Conservation (phyloP, 495 filamentous ascomycete species). For the Penicillium simplicissimum region DNA sequence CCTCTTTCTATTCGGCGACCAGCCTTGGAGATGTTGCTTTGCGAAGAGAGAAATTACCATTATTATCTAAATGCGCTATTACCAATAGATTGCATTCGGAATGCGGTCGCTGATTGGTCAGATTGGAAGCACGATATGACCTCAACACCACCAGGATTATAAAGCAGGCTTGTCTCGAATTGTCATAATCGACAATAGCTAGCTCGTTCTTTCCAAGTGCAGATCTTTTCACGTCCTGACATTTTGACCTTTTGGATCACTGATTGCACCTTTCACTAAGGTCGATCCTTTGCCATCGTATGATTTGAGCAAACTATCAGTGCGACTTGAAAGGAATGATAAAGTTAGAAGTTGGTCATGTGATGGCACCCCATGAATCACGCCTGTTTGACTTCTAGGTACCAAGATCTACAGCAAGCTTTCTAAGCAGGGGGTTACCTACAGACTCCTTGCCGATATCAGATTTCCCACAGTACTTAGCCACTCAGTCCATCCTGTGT, state of each 20-base stretch:
- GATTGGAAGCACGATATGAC: not conserved
- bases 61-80: not conserved
- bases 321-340: not conserved
- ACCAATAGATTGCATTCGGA: not conserved
- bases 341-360: not conserved
- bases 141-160: not conserved
- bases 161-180: not conserved
- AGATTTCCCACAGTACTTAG: not conserved
- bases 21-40: not conserved
- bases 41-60: not conserved
- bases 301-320: not conserved
- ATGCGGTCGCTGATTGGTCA: not conserved
- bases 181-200: too few species aligned
- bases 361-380: not conserved
- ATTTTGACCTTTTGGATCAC: not conserved
- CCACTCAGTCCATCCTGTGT: not conserved
- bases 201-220: not conserved
- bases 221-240: not conserved
- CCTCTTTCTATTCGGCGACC: not conserved
- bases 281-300: not conserved
- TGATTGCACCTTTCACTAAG: not conserved
- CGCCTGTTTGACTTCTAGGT: not conserved
- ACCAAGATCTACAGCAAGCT: not conserved
- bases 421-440: not conserved
- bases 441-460: not conserved